Conservation (phyloP, 1,139 yeast species). For the Diutina sp. region DNA sequence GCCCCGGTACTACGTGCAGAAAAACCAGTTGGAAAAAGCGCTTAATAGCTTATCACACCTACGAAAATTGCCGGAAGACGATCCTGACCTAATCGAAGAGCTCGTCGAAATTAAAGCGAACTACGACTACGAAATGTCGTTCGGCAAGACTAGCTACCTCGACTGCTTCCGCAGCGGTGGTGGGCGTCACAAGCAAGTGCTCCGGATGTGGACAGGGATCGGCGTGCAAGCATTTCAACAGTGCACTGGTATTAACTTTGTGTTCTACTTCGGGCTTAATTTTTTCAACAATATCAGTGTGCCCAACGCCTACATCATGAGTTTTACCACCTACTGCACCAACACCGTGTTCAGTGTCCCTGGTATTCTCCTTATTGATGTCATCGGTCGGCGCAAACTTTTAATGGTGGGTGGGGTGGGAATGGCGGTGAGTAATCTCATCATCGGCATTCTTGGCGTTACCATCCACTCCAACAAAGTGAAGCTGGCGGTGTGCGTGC, state of each 20-base stretch:
- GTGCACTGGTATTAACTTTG: slow-evolving; percentile 67
- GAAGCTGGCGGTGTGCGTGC: slow-evolving; percentile 18
- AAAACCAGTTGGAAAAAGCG: slow-evolving; percentile 49
- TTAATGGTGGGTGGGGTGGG: slow-evolving; percentile 51
- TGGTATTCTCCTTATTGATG: slow-evolving; percentile 56
- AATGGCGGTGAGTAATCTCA: slow-evolving; percentile 48
- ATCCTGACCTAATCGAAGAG: slow-evolving; percentile 59
- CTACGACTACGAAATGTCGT: slow-evolving; percentile 60
- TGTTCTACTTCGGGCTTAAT: slow-evolving; percentile 68
- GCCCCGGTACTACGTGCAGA: slow-evolving; percentile 58
- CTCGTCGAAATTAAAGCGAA: slow-evolving; percentile 68
- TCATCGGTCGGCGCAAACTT: slow-evolving; percentile 51
- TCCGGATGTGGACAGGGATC: slow-evolving; percentile 58
- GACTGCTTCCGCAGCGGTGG: slow-evolving; percentile 61
- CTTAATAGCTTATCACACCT: slow-evolving; percentile 28
- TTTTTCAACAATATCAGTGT: slow-evolving; percentile 56
- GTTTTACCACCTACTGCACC: slow-evolving; percentile 60
- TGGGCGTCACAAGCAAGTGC: slow-evolving; percentile 50
- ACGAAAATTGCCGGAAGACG: slow-evolving; percentile 33
- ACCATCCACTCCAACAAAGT: slow-evolving; percentile 27
- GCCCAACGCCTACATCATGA: slow-evolving; percentile 46
- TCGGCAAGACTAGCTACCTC: slow-evolving; percentile 37
- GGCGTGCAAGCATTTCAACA: slow-evolving; percentile 63
- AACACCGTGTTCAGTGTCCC: slow-evolving; percentile 61
- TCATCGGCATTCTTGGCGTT: slow-evolving; percentile 57